Evolutionary conservation across 176 grass and related monocot species (phyloP).

Genomic region (sorghum (Sorghum bicolor)): Sorghum_bicolor_NCBIv3 NC_012870.2:1774001-1774500

Average conservation of each 20-base stretch:
- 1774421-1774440: constrained; percentile 71
- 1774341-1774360: background rate
- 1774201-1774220: background rate
- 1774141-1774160: background rate
- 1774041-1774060: background rate
- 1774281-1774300: background rate
- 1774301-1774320: background rate
- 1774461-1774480: constrained; percentile 55
- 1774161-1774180: background rate
- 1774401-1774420: constrained; percentile 50
- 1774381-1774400: background rate
- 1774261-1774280: background rate
- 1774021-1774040: constrained; percentile 92
- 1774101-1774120: background rate
- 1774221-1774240: background rate
- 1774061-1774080: background rate
- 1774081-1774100: background rate
- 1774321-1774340: constrained; percentile 8
- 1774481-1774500: constrained; percentile 95
- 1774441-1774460: constrained; percentile 46
- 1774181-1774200: background rate
- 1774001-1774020: constrained; percentile 87
- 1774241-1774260: background rate
- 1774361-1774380: background rate
- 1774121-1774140: background rate